These are phyloP conservation scores for Epichloe typhina DNA, from an alignment of 2,329 filamentous ascomycete genomes.

Conservation along the genomic window DNA sequence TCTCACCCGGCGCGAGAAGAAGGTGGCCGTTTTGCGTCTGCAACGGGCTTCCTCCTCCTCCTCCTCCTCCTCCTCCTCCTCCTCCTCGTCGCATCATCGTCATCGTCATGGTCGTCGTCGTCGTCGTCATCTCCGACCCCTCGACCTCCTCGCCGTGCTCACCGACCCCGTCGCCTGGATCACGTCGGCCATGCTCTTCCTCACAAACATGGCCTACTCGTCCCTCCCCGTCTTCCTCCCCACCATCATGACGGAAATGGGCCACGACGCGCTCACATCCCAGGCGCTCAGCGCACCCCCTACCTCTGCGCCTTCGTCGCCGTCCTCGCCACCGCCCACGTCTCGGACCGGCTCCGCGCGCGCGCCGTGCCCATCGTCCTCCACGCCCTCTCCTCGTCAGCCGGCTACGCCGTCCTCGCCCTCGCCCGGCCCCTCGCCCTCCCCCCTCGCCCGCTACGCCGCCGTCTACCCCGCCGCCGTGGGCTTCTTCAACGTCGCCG, in stretches of 20 bases:
- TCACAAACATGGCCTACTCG: slow-evolving; percentile 76
- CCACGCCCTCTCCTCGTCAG: slow-evolving; percentile 53
- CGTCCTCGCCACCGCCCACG: slow-evolving; percentile 58
- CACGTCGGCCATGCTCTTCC: slow-evolving; percentile 73
- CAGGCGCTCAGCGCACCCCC: slow-evolving; percentile 70
- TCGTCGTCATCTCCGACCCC: slow-evolving; percentile 26
- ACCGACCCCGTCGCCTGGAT: slow-evolving; percentile 40
- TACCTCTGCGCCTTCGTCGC: slow-evolving; percentile 63
- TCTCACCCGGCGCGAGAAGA: slow-evolving; percentile 48
- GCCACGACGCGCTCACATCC: slow-evolving; percentile 50
- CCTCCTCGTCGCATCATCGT: too few relatives aligned
- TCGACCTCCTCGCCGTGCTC: slow-evolving; percentile 39
- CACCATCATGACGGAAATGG: slow-evolving; percentile 66
- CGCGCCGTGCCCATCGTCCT: slow-evolving; percentile 55
- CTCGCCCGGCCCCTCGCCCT: slow-evolving; percentile 36
- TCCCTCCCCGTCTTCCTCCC: slow-evolving; percentile 81
- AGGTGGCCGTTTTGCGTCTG: slow-evolving; percentile 58
- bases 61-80: too few relatives aligned
- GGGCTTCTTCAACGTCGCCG: slow-evolving; percentile 76
- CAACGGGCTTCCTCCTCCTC: slow-evolving; percentile 3
- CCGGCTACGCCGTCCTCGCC: slow-evolving; percentile 47
- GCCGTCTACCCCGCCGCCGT: slow-evolving; percentile 66
- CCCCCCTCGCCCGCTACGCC: slow-evolving; percentile 47
- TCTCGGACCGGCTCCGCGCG: slow-evolving; percentile 53
- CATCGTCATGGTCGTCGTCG: too few relatives aligned